Percentiles rank a stretch among this genome's conserved stretches.
These are phyloP conservation scores for Sungouiella blattae DNA, from an alignment of 805 yeast species.

Conservation along the genomic window DNA sequence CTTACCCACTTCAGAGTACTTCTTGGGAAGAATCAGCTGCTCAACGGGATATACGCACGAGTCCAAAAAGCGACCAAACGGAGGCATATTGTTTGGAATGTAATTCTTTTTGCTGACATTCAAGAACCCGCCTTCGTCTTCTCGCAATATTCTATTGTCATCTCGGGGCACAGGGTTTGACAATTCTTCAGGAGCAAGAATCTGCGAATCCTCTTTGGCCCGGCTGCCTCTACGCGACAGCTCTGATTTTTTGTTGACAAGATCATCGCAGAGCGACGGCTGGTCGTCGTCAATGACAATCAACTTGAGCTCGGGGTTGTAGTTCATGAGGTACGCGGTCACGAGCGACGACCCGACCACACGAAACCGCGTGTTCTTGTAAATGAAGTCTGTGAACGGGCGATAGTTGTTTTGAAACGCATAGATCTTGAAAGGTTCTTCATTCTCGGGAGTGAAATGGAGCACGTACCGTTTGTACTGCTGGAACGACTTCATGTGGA, in stretches of 20 bases:
- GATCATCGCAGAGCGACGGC: conserved; percentile 33
- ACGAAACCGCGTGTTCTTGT: conserved; percentile 35
- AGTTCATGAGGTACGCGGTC: conserved; percentile 25
- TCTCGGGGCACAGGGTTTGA: not conserved
- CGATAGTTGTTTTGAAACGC: conserved; percentile 33
- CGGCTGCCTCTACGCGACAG: conserved; percentile 13
- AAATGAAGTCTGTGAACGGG: conserved; percentile 39
- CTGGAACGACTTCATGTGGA: conserved; percentile 26
- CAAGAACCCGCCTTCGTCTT: not conserved
- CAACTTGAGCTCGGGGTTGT: conserved; percentile 32
- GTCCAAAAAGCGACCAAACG: conserved; percentile 36
- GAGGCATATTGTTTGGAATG: conserved; percentile 33
- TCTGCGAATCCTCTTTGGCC: not conserved
- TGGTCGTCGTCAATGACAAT: conserved; percentile 30
- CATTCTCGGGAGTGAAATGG: conserved; percentile 21
- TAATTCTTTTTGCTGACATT: conserved; percentile 4
- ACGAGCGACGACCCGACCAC: conserved; percentile 34
- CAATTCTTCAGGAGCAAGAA: not conserved
- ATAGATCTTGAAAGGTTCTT: conserved; percentile 21
- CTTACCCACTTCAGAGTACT: conserved; percentile 31
- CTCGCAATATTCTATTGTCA: not conserved
- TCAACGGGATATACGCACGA: conserved; percentile 19
- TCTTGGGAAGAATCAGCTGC: conserved; percentile 29
- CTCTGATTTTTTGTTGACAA: conserved; percentile 28
- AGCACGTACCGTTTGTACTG: conserved; percentile 26